Percentiles rank a stretch among this genome's conserved stretches.
Conservation (phyloP, 371 early-diverging fungal genomes). For the Paraphysoderma sedebokerense region DNA sequence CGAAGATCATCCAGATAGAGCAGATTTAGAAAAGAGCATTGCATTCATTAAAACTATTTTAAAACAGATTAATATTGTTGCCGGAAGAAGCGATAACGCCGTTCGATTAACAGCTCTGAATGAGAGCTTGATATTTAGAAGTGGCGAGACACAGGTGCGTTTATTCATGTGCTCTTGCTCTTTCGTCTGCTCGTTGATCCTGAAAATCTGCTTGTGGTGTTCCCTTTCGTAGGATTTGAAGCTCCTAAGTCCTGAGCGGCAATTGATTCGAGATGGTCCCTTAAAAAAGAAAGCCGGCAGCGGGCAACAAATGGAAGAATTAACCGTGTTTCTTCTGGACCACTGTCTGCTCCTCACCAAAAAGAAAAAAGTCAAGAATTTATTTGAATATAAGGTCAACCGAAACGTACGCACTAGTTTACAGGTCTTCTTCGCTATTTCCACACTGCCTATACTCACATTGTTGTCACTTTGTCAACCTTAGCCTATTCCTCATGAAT, state of each 20-base stretch:
- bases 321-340: conserved; percentile 68
- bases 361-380: conserved; percentile 24
- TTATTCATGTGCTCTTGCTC: too few species aligned
- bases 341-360: conserved; percentile 65
- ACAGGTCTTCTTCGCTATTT: neutral
- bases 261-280: conserved; percentile 58
- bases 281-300: conserved; percentile 29
- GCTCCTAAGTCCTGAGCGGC: conserved; percentile 45
- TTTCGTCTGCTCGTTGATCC: neutral
- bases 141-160: conserved; percentile 24
- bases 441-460: neutral
- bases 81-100: conserved; percentile 64
- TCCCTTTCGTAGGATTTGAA: conserved; percentile 37
- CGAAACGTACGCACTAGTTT: neutral
- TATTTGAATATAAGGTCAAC: neutral
- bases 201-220: neutral
- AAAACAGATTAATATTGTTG: conserved; percentile 55
- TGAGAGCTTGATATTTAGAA: conserved; percentile 27
- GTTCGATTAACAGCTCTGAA: conserved; percentile 39
- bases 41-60: conserved; percentile 44
- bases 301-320: conserved; percentile 43
- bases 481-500: conserved; percentile 56
- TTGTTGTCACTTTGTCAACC: neutral
- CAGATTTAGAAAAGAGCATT: conserved; percentile 35
- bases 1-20: conserved; percentile 57